Conservation (phyloP, 257 asterid genomes). For the Scutellaria minor region DNA sequence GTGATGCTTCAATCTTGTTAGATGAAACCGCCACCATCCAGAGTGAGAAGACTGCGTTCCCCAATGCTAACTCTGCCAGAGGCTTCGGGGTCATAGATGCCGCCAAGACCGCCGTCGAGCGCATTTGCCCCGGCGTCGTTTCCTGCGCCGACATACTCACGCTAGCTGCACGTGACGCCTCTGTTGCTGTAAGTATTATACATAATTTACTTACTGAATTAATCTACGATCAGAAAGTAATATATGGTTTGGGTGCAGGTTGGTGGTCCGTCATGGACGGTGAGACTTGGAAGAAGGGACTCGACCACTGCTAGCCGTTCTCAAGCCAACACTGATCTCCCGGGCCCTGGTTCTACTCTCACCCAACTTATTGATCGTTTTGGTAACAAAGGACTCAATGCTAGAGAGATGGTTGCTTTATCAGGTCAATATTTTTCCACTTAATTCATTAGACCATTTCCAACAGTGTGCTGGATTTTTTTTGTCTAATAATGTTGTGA, state of each 20-base stretch:
- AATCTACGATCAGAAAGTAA: not conserved
- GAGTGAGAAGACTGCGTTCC: conserved; percentile 47
- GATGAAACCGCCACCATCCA: conserved; percentile 43
- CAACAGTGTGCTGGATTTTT: not conserved
- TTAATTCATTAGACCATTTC: not conserved
- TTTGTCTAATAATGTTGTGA: not conserved
- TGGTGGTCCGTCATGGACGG: conserved; percentile 54
- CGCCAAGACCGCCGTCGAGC: conserved; percentile 48
- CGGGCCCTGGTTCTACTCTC: conserved; percentile 31
- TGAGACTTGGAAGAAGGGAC: conserved; percentile 51
- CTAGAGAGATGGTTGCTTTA: conserved; percentile 52
- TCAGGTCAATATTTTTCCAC: conserved; percentile 36
- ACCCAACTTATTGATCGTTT: conserved; percentile 36
- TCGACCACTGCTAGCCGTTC: conserved; percentile 44
- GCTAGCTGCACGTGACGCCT: conserved; percentile 54
- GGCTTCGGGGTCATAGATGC: conserved; percentile 51
- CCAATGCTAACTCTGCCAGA: conserved; percentile 40
- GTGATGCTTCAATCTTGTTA: conserved; percentile 50
- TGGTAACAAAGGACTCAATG: conserved; percentile 31
- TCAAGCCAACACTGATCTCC: conserved; percentile 44
- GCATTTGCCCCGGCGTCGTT: conserved; percentile 48
- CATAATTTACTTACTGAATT: not conserved
- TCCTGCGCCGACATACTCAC: conserved; percentile 57
- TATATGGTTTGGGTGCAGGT: conserved; percentile 35
- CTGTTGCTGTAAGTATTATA: conserved; percentile 40